Base-by-base conservation (phyloP, 2,329 filamentous ascomycete genomes). In the Aspergillus vadensis region DNA sequence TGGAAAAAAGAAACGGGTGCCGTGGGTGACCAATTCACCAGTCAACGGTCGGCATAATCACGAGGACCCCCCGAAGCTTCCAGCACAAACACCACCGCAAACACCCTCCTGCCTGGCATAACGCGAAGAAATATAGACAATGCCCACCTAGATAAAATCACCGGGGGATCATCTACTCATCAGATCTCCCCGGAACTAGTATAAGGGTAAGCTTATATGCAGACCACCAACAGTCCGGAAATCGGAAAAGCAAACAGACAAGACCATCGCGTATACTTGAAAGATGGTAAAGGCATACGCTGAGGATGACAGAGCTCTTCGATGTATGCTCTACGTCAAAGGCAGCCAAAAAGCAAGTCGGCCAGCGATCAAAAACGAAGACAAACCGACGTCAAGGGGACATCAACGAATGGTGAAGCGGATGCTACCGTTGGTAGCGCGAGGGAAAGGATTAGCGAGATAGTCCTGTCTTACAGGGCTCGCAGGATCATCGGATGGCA, bases 321-420 rank as follows among this genome's bases (percentile, higher is more conserved):
- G 17, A 38, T 55, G 15, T 55, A 44, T 39, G 19, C 32, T 32
- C 47, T 30, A 53, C 21, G 39, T 57, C 39, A 47, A 53, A 57
- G 41, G 52, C 52, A 57, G 50, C 39, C 49, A 61, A 61, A 53
- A 41, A 32, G 60, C 50, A 44, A 60, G 55, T 65, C 63, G 65
- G 60, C 65, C 65, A 66, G 65, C 65, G 65, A 66, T 67, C 56
- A 62, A 62, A 51, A 30, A 55, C 30, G 14, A 56, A 63, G 52
- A 65, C 53, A 58, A 61, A 32, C 53, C 41, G 57, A 60, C 53
- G 36, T 47, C 44, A 41, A 52, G 49, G 41, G 57, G 39, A 52
- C 58, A 23, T 2, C 23, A 47, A 59, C 55, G 44, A 55, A 57
- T 36, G 53, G 38, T 55, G 15, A 21, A 51, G 14, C 17, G 10